phyloP scores from a whole-genome alignment of 2,329 filamentous ascomycete species.

The Xylaria sp. region DNA sequence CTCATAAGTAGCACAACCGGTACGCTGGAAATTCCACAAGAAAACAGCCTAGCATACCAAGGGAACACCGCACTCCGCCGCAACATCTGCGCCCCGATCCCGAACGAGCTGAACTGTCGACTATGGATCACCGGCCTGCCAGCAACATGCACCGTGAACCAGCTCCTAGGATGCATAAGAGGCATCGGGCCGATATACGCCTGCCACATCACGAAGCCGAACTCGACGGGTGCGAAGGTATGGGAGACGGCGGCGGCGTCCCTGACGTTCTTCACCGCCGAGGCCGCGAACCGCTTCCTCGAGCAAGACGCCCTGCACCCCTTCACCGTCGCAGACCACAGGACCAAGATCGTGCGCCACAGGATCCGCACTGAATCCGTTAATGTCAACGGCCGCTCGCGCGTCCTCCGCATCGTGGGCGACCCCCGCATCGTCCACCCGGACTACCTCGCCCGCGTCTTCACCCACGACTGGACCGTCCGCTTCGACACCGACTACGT shows the following conservation, averaged over 20 bases:
- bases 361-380: constrained; percentile 11
- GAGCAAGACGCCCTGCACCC: background rate
- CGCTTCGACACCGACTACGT: constrained; percentile 20
- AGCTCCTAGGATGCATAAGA: constrained; percentile 11
- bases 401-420: constrained; percentile 27
- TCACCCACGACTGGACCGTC: constrained; percentile 7
- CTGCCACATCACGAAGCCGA: constrained; percentile 11
- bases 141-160: constrained; percentile 2
- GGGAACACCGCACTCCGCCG: background rate
- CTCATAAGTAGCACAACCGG: constrained; percentile 20
- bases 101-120: constrained; percentile 15
- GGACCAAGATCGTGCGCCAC: constrained; percentile 11
- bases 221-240: background rate
- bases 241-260: constrained; percentile 25
- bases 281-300: constrained; percentile 25
- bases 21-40: background rate
- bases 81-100: constrained; percentile 5
- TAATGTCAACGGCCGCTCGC: constrained; percentile 17
- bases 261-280: constrained; percentile 29
- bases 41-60: background rate
- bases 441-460: background rate
- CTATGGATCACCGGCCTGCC: constrained; percentile 32
- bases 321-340: constrained; percentile 1
- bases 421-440: constrained; percentile 12
- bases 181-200: constrained; percentile 22